These are phyloP conservation scores for Sungouiella thailandica DNA, from an alignment of 805 yeast genomes.

Conservation along the genomic window DNA sequence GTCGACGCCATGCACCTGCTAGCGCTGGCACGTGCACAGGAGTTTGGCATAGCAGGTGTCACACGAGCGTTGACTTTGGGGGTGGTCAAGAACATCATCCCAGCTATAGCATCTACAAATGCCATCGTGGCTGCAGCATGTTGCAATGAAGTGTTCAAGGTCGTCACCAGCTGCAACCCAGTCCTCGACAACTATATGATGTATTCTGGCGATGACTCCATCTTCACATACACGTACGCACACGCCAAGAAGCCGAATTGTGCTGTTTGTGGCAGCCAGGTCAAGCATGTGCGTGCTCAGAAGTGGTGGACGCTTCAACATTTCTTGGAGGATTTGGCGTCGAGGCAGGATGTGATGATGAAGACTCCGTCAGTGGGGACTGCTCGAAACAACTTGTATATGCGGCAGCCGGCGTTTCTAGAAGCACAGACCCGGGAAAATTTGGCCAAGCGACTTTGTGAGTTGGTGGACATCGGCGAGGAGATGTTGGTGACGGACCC, in stretches of 20 bases:
- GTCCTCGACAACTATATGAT: constrained; percentile 72
- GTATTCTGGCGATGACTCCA: constrained; percentile 79
- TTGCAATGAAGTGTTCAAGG: constrained; percentile 79
- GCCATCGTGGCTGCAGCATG: constrained; percentile 88
- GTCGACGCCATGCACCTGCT: constrained; percentile 56
- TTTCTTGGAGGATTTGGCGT: constrained; percentile 37
- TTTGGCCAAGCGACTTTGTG: constrained; percentile 26
- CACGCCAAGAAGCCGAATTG: constrained; percentile 61
- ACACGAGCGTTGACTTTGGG: constrained; percentile 72
- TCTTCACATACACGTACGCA: constrained; percentile 67
- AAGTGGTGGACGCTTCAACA: constrained; percentile 24
- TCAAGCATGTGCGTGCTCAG: constrained; percentile 21
- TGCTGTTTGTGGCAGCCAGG: constrained; percentile 63
- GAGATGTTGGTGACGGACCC: constrained; percentile 53
- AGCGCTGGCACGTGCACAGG: constrained; percentile 55
- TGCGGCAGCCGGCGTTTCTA: constrained; percentile 43
- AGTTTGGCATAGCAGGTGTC: constrained; percentile 71
- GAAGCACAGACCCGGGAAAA: constrained; percentile 44
- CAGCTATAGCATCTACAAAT: constrained; percentile 91
- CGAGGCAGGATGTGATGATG: constrained; percentile 27
- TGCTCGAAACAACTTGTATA: constrained; percentile 34
- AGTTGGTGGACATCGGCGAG: constrained; percentile 39
- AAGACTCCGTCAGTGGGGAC: constrained; percentile 45
- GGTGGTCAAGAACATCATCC: constrained; percentile 85
- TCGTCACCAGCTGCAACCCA: constrained; percentile 67